Percentiles rank a stretch among this genome's conserved stretches.
Conservation (phyloP, 805 yeast species). For the Zygosaccharomyces siamensis region DNA sequence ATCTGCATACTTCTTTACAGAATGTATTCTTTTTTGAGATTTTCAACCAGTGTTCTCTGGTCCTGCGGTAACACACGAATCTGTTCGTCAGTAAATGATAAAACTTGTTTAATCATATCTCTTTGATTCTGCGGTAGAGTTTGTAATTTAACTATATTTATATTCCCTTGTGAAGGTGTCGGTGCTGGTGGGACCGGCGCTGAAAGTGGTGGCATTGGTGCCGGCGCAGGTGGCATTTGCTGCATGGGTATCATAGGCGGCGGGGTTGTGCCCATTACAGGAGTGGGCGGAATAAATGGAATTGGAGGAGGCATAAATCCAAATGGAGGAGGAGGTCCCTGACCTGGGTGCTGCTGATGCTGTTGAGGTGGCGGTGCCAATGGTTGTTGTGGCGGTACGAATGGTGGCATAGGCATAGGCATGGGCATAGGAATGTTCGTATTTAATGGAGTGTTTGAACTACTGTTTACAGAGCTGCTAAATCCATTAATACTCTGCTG, state of each 20-base stretch:
- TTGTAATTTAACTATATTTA: slow-evolving; percentile 43
- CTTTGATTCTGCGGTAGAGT: slow-evolving; percentile 56
- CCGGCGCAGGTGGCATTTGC: slow-evolving; percentile 5
- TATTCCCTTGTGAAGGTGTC: slow-evolving; percentile 36
- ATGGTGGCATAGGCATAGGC: slow-evolving; percentile 15
- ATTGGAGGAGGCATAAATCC: slow-evolving; percentile 18
- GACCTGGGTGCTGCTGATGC: slow-evolving; percentile 14
- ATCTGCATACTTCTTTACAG: slow-evolving; percentile 8
- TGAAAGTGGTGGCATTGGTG: slow-evolving; percentile 6
- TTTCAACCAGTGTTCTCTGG: slow-evolving; percentile 50
- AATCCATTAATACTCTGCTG: slow-evolving; percentile 14
- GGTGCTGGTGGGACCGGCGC: slow-evolving; percentile 11
- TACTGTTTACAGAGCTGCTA: slow-evolving; percentile 11
- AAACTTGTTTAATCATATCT: slow-evolving; percentile 46
- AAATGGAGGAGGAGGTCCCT: slow-evolving; percentile 17
- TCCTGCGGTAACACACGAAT: slow-evolving; percentile 40
- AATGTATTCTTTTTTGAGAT: slow-evolving; percentile 51
- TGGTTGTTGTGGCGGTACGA: slow-evolving; percentile 5
- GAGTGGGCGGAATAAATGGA: slow-evolving; percentile 16
- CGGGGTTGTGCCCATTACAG: slow-evolving; percentile 7
- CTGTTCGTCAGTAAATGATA: slow-evolving; percentile 43
- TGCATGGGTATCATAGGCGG: slow-evolving; percentile 9
- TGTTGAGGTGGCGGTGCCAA: slow-evolving; percentile 14
- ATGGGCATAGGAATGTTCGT: slow-evolving; percentile 9
- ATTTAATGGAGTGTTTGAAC: slow-evolving; percentile 13